Base-by-base conservation (phyloP, 1,284 basidiomycete genomes). In the Austroboletus novae-zelandiae region DNA sequence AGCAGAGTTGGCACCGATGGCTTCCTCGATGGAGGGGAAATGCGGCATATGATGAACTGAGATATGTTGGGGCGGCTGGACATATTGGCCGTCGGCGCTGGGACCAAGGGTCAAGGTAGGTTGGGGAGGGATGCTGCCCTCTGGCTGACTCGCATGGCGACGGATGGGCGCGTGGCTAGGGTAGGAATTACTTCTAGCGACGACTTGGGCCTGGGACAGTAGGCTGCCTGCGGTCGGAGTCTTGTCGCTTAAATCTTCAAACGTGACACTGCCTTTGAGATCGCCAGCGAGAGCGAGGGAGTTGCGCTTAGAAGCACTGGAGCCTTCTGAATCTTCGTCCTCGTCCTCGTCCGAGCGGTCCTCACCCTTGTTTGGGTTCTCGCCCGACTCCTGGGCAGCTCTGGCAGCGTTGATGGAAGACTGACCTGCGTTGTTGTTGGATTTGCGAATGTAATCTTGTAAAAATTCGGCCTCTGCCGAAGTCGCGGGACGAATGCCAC, bases 381-480 rank as follows among this genome's bases (percentile, higher is more conserved):
- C 84, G 9, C 77, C 71, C 47, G 83, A 81, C 60, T 86, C 84
- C 53, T 78, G 80, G 11, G 82, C 81, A 53, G 79, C 71, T 48
- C 86, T 83, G 42, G 82, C 81, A 34, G 84, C 82, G 60, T 85
- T 88, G 53, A 85, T 77, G 32, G 84, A 84, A 47, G 78, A 74
- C 62, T 88, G 86, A 7, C 81, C 86, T 13, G 87, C 84, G 61
- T 78, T 86, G 67, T 89, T 91, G 74, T 92, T 91, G 8, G 89
- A 88, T 67, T 89, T 89, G 61, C 87, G 86, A 57, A 93, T 90
- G 69, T 92, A 94, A 57, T 90, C 87, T 68, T 94, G 91, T 32
- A 94, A 78, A 74, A 89, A 90, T 70, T 93, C 89, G 53, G 90
- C 91, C 75, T 94, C 92, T 46, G 88, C 83, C 56, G 86, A 83